Percentiles rank a stretch among this genome's conserved stretches.
phyloP scores from a whole-genome alignment of 345 rosid genomes.

The Conringia planisiliqua region DNA sequence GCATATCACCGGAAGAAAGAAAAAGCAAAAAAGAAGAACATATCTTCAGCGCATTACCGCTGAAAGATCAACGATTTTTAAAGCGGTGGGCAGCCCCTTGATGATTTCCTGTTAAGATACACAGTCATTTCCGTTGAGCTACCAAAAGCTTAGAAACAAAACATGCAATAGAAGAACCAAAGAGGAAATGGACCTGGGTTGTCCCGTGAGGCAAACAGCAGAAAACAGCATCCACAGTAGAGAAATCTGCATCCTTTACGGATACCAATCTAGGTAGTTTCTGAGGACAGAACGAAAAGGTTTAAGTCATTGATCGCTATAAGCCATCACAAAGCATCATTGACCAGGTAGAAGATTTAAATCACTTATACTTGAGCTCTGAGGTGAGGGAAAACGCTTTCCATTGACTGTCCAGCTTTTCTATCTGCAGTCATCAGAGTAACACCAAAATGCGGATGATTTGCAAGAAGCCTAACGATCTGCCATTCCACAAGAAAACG shows the following conservation, averaged over 20 bases:
- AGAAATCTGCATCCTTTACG: conserved; percentile 73
- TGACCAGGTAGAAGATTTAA: neutral
- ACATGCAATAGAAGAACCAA: neutral
- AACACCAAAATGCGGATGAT: conserved; percentile 71
- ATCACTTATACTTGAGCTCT: conserved; percentile 52
- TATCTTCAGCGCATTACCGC: conserved; percentile 53
- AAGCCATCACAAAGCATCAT: neutral
- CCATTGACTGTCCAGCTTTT: conserved; percentile 95
- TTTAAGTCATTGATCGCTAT: neutral
- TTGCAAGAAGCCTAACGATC: conserved; percentile 80
- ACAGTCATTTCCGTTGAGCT: neutral
- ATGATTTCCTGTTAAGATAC: conserved; percentile 63
- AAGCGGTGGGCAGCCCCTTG: conserved; percentile 60
- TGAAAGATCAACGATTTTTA: conserved; percentile 94
- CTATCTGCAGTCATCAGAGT: conserved; percentile 94
- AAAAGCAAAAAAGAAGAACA: neutral
- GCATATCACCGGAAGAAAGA: neutral
- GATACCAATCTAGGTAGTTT: conserved; percentile 76
- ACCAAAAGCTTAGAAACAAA: conserved; percentile 10
- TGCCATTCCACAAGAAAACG: conserved; percentile 65
- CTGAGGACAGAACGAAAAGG: conserved; percentile 38
- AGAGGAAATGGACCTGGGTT: conserved; percentile 56
- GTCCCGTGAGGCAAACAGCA: conserved; percentile 99
- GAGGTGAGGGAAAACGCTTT: conserved; percentile 82
- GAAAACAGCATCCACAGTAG: conserved; percentile 81